Base-by-base conservation (phyloP, 1,284 basidiomycete genomes). In the Tremellales sp. region DNA sequence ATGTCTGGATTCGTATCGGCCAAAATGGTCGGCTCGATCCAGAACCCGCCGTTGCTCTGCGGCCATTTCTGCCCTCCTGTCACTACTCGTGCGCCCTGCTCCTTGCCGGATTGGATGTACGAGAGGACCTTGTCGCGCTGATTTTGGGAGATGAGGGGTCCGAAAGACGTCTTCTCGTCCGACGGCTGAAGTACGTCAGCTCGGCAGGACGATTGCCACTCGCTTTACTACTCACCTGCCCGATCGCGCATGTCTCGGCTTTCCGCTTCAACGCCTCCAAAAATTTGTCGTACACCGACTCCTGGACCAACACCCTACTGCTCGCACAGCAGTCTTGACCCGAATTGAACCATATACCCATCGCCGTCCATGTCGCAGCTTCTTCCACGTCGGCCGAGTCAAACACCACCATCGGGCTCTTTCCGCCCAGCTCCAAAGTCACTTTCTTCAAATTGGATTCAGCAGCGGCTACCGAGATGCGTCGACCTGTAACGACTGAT, bases 121-220 rank as follows among this genome's bases (percentile, higher is more conserved):
- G 76, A 75, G 81, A 90, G 85, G 45, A 97, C 84, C 59, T 87
- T 86, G 71, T 97, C 89, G 62, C 86, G 89, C 73, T 97, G 93
- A 22, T 73, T 75, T 67, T 86, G 85, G 23, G 87, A 90, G 40
- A 91, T 84, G 84, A 93, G 77, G 19, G 91, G 90, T 2, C 90
- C 90, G 36, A 84, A 87, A 45, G 81, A 81, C 15, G 80, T 83
- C 40, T 77, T 76, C 44, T 87, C 84, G 63, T 89, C 84, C 58
- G 87, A 83, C 0, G 87, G 89, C 67, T 72, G 46, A 1, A 31
- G 23, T 19, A 23, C 6, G 13, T 45, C 40, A 40, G n/a, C 24
- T 27, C 25, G 23, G 40, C 4, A 4, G n/a, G n/a, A n/a, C n/a
- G 35, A 21, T 21, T 40, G 21, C 13, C n/a, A 19, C 13, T 19